phyloP scores from a whole-genome alignment of 1,139 yeast genomes.

The Yamadazyma triangularis region DNA sequence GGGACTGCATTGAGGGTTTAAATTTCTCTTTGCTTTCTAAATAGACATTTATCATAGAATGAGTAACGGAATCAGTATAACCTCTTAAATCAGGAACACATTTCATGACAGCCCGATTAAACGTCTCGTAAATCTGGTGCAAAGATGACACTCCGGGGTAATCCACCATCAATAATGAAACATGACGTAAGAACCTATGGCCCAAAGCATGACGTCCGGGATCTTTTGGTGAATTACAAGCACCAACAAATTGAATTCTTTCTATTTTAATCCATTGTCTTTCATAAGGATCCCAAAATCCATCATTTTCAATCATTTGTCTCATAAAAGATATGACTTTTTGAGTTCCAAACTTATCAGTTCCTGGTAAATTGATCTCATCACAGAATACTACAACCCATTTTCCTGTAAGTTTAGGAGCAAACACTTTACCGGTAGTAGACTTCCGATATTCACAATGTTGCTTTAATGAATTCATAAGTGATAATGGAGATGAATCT shows the following conservation, averaged over 20 bases:
- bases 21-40: conserved; percentile 37
- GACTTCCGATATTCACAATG: conserved; percentile 60
- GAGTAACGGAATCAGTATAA: conserved; percentile 48
- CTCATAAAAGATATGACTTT: conserved; percentile 70
- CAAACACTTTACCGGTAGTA: conserved; percentile 46
- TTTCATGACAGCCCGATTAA: conserved; percentile 55
- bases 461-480: conserved; percentile 68
- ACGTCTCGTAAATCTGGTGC: conserved; percentile 60
- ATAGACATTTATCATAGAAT: conserved; percentile 68
- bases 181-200: conserved; percentile 66
- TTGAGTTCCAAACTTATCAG: conserved; percentile 76
- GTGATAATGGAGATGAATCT: conserved; percentile 62
- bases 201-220: conserved; percentile 64
- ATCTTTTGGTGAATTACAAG: conserved; percentile 88
- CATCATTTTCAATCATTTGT: conserved; percentile 67
- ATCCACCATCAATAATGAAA: conserved; percentile 67
- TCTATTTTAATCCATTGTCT: conserved; percentile 65
- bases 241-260: conserved; percentile 82
- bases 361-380: conserved; percentile 79
- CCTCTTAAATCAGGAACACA: conserved; percentile 61
- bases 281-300: conserved; percentile 69
- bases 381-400: conserved; percentile 89
- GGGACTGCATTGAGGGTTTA: conserved; percentile 35
- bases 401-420: conserved; percentile 61
- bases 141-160: conserved; percentile 72